These are phyloP conservation scores for Ascochyta lentis DNA, from an alignment of 2,329 filamentous ascomycete species.

Conservation along the genomic window DNA sequence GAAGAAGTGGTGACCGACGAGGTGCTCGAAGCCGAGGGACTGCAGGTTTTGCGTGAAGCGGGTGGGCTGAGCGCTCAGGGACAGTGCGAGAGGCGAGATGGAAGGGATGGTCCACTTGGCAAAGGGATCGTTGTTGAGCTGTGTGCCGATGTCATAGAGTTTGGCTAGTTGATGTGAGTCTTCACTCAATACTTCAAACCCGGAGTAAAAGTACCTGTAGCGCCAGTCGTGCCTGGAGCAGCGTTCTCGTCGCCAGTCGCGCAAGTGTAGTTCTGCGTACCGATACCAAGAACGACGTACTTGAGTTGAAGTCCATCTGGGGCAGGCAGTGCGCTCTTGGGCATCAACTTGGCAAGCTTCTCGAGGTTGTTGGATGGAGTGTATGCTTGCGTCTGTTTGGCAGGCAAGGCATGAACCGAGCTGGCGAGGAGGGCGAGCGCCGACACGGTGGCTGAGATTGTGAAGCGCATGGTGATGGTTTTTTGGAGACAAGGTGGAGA, in stretches of 20 bases:
- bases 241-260: constrained; percentile 29
- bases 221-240: constrained; percentile 42
- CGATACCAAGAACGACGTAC: constrained; percentile 57
- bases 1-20: constrained; percentile 74
- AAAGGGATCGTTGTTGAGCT: constrained; percentile 36
- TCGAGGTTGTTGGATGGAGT: constrained; percentile 29
- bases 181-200: not conserved
- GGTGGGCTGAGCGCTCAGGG: constrained; percentile 27
- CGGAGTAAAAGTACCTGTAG: constrained; percentile 30
- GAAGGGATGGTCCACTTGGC: constrained; percentile 43
- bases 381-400: constrained; percentile 18
- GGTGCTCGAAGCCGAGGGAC: constrained; percentile 42
- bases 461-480: constrained; percentile 38
- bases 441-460: constrained; percentile 32
- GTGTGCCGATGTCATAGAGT: constrained; percentile 46
- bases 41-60: constrained; percentile 37
- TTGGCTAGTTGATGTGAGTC: constrained; percentile 35
- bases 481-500: not conserved
- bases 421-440: constrained; percentile 27
- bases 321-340: constrained; percentile 38
- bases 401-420: constrained; percentile 27
- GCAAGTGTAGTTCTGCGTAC: constrained; percentile 63
- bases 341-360: constrained; percentile 36
- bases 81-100: constrained; percentile 44
- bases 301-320: constrained; percentile 48